Percentiles rank a stretch among this genome's conserved stretches.
These are phyloP conservation scores for Trifolium repens DNA, from an alignment of 306 rosid species.

Conservation along the genomic window DNA sequence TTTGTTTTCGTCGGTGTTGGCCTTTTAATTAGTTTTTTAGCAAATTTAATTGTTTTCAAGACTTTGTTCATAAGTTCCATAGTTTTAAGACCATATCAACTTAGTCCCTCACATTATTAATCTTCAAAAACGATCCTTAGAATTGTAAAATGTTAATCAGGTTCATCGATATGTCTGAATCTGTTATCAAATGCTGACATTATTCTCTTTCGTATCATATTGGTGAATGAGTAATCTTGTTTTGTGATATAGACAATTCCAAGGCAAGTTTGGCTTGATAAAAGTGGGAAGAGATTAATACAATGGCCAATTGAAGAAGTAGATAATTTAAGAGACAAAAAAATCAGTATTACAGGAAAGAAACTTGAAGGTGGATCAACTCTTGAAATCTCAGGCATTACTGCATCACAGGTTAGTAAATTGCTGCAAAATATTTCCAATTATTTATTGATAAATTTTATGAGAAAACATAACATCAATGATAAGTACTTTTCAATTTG, in stretches of 20 bases:
- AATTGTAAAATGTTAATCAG: not conserved
- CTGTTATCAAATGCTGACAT: too few species aligned
- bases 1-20: not conserved
- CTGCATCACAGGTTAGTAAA: conserved; percentile 67
- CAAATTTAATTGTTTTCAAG: not conserved
- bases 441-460: not conserved
- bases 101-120: not conserved
- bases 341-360: conserved; percentile 44
- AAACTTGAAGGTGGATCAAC: conserved; percentile 47
- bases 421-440: not conserved
- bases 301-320: conserved; percentile 75
- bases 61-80: not conserved
- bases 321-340: conserved; percentile 44
- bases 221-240: conserved; percentile 26
- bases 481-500: not conserved
- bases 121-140: not conserved
- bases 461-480: not conserved
- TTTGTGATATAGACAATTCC: conserved; percentile 55
- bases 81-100: not conserved
- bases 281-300: conserved; percentile 53
- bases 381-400: conserved; percentile 58
- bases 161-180: not conserved
- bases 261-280: conserved; percentile 62
- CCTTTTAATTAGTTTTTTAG: not conserved
- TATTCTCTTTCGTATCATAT: too few species aligned